phyloP scores from a whole-genome alignment of 805 yeast genomes.

The Alloascoidea africana region DNA sequence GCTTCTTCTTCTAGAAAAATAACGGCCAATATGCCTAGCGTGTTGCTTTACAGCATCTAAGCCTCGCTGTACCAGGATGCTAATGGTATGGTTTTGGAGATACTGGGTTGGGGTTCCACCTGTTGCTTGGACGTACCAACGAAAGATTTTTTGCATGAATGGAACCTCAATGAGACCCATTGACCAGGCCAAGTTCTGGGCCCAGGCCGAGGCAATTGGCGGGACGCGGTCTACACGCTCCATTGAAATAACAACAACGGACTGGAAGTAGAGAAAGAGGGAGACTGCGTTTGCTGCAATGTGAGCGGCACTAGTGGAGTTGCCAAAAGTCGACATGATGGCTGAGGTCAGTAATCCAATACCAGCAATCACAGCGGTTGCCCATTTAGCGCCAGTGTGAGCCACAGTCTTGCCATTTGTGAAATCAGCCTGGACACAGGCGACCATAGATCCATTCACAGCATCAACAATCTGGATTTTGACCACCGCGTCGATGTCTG shows the following conservation, averaged over 20 bases:
- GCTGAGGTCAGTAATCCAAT: slow-evolving; percentile 74
- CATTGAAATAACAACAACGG: slow-evolving; percentile 75
- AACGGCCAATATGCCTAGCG: neutral
- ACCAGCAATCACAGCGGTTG: slow-evolving; percentile 83
- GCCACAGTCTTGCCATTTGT: slow-evolving; percentile 69
- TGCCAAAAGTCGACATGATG: slow-evolving; percentile 68
- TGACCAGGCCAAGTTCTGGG: slow-evolving; percentile 88
- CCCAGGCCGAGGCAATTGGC: slow-evolving; percentile 87
- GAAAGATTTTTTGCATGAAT: slow-evolving; percentile 75
- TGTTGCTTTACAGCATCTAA: neutral
- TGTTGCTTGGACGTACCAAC: slow-evolving; percentile 78
- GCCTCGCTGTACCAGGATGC: slow-evolving; percentile 50
- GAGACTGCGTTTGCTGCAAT: slow-evolving; percentile 79
- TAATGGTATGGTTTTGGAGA: slow-evolving; percentile 39
- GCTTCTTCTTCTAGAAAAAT: neutral
- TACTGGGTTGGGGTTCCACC: slow-evolving; percentile 75
- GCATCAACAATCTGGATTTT: slow-evolving; percentile 40
- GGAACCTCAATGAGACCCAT: slow-evolving; percentile 71
- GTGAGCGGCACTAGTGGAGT: slow-evolving; percentile 79
- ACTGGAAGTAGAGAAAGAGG: slow-evolving; percentile 75
- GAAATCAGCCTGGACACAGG: slow-evolving; percentile 66
- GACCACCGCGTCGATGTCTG: slow-evolving; percentile 72
- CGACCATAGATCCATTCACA: slow-evolving; percentile 28
- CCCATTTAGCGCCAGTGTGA: slow-evolving; percentile 81
- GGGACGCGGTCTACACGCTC: slow-evolving; percentile 76